These are phyloP conservation scores for Geotrichum candidum DNA, from an alignment of 1,139 yeast genomes.

Conservation along the genomic window DNA sequence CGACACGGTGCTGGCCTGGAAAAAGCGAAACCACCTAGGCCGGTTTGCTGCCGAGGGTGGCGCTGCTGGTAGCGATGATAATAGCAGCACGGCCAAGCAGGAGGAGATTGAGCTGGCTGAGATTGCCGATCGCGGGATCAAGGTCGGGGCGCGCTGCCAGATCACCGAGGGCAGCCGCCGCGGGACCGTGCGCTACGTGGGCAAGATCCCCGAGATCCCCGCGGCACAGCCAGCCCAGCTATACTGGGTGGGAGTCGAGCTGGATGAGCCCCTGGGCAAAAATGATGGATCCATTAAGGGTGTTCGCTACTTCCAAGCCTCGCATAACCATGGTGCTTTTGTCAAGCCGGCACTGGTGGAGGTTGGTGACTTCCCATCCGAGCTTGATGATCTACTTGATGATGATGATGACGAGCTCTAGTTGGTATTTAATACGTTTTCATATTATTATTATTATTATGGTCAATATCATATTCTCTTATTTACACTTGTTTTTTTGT, in stretches of 20 bases:
- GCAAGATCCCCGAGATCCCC: constrained; percentile 56
- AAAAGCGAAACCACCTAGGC: constrained; percentile 59
- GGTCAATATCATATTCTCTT: background rate
- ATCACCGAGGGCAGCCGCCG: constrained; percentile 43
- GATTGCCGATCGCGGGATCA: constrained; percentile 35
- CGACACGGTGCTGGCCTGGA: constrained; percentile 73
- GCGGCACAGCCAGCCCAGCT: constrained; percentile 3
- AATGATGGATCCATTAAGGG: constrained; percentile 76
- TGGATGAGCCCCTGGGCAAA: constrained; percentile 60
- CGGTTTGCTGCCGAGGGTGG: constrained; percentile 54
- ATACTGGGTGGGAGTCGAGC: constrained; percentile 73
- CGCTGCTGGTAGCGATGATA: background rate
- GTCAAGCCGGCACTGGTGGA: constrained; percentile 35
- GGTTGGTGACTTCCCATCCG: constrained; percentile 36
- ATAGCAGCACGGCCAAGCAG: constrained; percentile 29
- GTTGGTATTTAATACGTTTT: no score
- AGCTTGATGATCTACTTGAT: constrained; percentile 25
- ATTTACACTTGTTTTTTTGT: no score
- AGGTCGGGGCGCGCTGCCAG: constrained; percentile 36
- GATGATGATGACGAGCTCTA: constrained; percentile 26
- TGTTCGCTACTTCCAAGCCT: constrained; percentile 52
- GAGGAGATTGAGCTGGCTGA: constrained; percentile 25
- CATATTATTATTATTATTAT: no score
- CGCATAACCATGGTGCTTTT: constrained; percentile 48
- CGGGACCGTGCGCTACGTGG: constrained; percentile 65